Evolutionary conservation across 1,284 basidiomycete species (phyloP), one percentile per base, ranked within the genome.

Genomic region (Cryptococcus sp.): DNA sequence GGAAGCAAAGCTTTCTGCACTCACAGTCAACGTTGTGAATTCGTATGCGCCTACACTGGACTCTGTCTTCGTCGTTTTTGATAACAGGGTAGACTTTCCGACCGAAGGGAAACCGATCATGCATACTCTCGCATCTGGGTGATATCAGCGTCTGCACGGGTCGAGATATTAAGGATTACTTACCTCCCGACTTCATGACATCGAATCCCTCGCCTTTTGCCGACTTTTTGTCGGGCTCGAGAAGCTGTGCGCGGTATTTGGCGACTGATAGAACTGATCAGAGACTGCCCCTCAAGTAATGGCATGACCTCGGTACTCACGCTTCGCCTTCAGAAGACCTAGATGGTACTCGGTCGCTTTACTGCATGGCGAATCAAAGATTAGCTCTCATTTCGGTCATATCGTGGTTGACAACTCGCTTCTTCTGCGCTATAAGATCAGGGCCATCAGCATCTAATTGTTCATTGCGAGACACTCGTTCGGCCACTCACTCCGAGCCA

Each of bases 101-200:
- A 97, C 93, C 11, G 93, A 96, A 0, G 91, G 92, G 77, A 94
- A 94, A 20, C 91, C 94, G 57, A 97, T 97, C 60, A 98, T 81
- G 22, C 91, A 93, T 22, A 97, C 91, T 72, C 93, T 83, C 35
- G 93, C 93, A 80, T 95, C 93, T 81, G 57, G 22, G 45, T 8
- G 35, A n/a, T 25, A 16, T 58, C 48, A 58, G 42, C 51, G 50
- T 22, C n/a, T 22, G 27, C 10, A 23, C 23, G 45, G 27, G 27
- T 23, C n/a, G 20, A 15, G 8, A 41, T 8, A 10, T 22, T 27
- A 23, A 38, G 23, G 13, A 17, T 19, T 40, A 69, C 77, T 42
- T 50, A 80, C 80, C 81, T 61, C 93, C 93, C 20, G 90, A 90
- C 77, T 96, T 96, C 78, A 93, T 88, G 1, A 97, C 93, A 69